Evolutionary conservation across 495 filamentous ascomycete species (phyloP).

Genomic region (Hypomontagnella monticulosa): DNA sequence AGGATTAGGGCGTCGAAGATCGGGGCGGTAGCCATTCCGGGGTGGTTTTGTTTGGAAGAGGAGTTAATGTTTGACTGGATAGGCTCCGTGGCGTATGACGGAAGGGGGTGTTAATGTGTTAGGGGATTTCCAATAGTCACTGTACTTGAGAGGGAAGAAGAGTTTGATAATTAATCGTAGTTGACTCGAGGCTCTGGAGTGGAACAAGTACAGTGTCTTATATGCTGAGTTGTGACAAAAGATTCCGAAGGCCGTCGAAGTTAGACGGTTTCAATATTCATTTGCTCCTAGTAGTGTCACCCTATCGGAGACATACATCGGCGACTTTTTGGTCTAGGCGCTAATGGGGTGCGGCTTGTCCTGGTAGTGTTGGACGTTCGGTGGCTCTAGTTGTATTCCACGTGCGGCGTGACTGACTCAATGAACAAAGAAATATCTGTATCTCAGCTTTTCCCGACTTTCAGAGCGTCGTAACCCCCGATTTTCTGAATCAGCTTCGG

Average conservation of each 20-base stretch:
- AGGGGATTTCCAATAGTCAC: too few species aligned
- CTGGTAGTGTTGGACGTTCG: background rate
- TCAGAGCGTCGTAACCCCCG: background rate
- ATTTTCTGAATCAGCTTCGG: background rate
- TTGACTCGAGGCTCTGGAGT: too few species aligned
- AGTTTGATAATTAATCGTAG: too few species aligned
- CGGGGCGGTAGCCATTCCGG: background rate
- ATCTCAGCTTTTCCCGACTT: background rate
- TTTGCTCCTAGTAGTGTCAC: background rate
- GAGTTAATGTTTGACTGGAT: too few species aligned
- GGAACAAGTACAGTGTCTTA: too few species aligned
- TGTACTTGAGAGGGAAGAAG: too few species aligned
- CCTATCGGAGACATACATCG: slow-evolving; percentile 19
- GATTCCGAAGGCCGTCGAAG: too few species aligned
- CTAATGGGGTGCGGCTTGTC: too few species aligned
- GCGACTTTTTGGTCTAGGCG: slow-evolving; percentile 4
- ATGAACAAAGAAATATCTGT: background rate
- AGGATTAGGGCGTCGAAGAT: slow-evolving; percentile 62
- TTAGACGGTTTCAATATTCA: background rate
- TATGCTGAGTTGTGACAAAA: too few species aligned
- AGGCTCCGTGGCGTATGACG: too few species aligned
- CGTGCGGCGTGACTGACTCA: background rate
- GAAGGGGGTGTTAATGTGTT: too few species aligned
- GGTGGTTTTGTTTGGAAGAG: too few species aligned
- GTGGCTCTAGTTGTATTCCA: background rate